Evolutionary conservation across 208 protist species (phyloP), one percentile per base, ranked within the genome.

Genomic region (Crithidia fasciculata): DNA sequence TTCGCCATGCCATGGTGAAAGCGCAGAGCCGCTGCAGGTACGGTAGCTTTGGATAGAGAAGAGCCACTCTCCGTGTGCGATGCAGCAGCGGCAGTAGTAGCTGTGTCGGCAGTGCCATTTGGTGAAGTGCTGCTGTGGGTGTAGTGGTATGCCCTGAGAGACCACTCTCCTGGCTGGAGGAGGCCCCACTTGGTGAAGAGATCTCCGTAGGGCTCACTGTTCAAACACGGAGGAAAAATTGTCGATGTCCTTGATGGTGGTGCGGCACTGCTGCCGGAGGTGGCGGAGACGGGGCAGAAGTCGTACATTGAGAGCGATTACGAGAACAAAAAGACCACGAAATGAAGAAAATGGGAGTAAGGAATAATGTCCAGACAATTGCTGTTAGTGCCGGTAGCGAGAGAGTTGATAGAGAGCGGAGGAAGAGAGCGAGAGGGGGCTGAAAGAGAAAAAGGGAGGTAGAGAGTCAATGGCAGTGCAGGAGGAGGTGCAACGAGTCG

Each of bases 1-100:
- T 54, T 16, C 8, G 76, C 69, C 12, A 88, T 64, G 3, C 86
- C 86, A 44, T 81, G 75, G 57, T 88, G 81, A 78, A 88, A 91
- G n/a, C 76, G 81, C 45, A 81, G 66, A 37, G 69, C 72, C 52
- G 16, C 16, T 28, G 52, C 6, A 36, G 12, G 15, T 58, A 40
- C 16, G 54, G 54, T 37, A 37, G 16, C 2, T 58, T 9, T 16
- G 1, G 18, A 37, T 39, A 37, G 2, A 58, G 28, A 28, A 28
- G 28, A 28, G 28, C 28, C 28, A 1, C 28, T 28, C 28, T 28
- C 28, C 28, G 28, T 28, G 28, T 28, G 28, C 28, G 28, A 28
- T 28, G 28, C 28, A 28, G 28, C 28, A 28, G 28, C 28, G 28
- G 28, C 28, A 28, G 28, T 28, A 28, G 28, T 28, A 28, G 28